Conservation (phyloP, 495 filamentous ascomycete species). For the Chaetomium fimeti region DNA sequence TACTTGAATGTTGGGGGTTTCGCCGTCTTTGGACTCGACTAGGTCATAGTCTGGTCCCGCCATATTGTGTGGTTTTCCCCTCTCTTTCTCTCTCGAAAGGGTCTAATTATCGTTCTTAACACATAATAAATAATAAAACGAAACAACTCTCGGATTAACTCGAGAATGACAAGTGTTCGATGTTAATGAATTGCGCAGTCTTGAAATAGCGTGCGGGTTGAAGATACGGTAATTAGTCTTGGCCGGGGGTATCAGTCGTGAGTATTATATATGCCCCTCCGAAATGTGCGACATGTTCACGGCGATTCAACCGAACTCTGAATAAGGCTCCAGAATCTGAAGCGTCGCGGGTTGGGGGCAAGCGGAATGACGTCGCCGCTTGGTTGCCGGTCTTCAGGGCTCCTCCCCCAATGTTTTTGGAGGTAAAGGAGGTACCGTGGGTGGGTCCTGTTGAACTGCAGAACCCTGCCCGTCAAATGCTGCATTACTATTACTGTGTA, state of each 20-base stretch:
- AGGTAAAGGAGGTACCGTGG: too few relatives aligned
- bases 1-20: slow-evolving; percentile 27
- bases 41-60: slow-evolving; percentile 22
- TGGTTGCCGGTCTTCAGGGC: background rate
- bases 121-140: background rate
- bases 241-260: background rate
- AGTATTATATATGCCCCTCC: background rate
- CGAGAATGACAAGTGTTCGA: background rate
- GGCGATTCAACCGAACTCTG: background rate
- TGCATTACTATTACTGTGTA: too few relatives aligned
- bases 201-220: background rate
- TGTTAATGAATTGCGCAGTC: background rate
- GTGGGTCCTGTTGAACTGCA: background rate
- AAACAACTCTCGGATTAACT: background rate
- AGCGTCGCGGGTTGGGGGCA: background rate
- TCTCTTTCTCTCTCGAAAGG: background rate
- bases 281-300: slow-evolving; percentile 4
- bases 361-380: slow-evolving; percentile 33
- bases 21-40: background rate
- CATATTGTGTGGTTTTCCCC: slow-evolving; percentile 28
- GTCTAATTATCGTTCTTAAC: background rate
- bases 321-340: background rate
- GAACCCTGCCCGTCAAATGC: background rate
- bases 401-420: background rate
- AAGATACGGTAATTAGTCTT: background rate